Evolutionary conservation across 441 rosid species (phyloP).

Genomic region (California macrophylla): DNA sequence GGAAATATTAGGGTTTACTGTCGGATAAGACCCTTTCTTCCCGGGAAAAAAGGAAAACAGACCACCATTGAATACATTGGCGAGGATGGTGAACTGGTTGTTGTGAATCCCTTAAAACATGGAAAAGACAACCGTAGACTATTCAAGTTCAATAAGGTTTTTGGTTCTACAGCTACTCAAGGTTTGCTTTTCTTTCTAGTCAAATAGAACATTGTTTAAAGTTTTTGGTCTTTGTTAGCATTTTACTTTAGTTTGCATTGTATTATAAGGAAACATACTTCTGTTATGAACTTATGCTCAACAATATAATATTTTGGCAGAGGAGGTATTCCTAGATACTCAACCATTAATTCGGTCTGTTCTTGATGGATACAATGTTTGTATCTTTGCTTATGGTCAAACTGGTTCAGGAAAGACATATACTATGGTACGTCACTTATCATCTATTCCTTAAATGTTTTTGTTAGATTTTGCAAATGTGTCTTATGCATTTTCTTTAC

Average conservation of each 20-base stretch:
- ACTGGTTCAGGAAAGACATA: constrained; percentile 97
- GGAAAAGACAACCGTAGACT: constrained; percentile 55
- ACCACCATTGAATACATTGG: constrained; percentile 51
- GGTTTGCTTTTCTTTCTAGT: constrained; percentile 26
- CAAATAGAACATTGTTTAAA: neutral
- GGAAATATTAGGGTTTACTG: constrained; percentile 92
- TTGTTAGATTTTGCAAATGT: constrained; percentile 27
- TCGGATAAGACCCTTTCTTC: constrained; percentile 73
- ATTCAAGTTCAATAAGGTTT: constrained; percentile 68
- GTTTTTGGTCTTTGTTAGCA: neutral
- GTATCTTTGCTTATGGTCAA: constrained; percentile 96
- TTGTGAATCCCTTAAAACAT: constrained; percentile 77
- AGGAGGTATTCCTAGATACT: constrained; percentile 83
- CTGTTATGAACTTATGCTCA: constrained; percentile 2
- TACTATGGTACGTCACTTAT: constrained; percentile 62
- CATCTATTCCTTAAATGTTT: neutral
- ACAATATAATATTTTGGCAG: constrained; percentile 29
- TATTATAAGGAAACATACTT: constrained; percentile 1
- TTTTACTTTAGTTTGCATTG: constrained; percentile 5
- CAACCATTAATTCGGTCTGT: constrained; percentile 32
- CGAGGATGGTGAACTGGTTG: constrained; percentile 67
- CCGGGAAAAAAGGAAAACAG: constrained; percentile 48
- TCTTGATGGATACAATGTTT: constrained; percentile 88
- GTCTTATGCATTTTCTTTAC: constrained; percentile 13
- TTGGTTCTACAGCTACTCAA: constrained; percentile 48